Evolutionary conservation across 2,329 filamentous ascomycete species (phyloP), one percentile per base, ranked within the genome.

Genomic region (Curvularia hawaiiensis): DNA sequence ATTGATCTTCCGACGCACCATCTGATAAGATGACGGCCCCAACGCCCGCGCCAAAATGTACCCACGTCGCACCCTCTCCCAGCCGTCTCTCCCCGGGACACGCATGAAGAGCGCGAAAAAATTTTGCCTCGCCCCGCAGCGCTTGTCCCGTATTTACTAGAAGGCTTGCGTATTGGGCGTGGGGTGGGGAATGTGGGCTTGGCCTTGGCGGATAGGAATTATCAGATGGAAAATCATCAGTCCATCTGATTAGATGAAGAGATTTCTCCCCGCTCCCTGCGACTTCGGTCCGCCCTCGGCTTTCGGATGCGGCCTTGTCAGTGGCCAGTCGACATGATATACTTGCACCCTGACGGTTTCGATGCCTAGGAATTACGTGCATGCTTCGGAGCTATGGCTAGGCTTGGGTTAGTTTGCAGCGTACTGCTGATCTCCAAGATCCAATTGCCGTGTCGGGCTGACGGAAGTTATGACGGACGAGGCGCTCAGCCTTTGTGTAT

Each of bases 21-120:
- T 74, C 72, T 68, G 72, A 75, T 74, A 70, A 74, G 50, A 63
- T 62, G 52, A 56, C 54, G 59, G 58, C 40, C 24, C 24, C 40
- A 64, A 49, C 31, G 54, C 51, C 60, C 54, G 26, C 45, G 16
- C 35, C 35, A 16, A 35, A 35, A 35, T 4, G 33, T 38, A 18
- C 35, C 35, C 30, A 31, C 30, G 30, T 12, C 10, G 30, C 30
- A 12, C 30, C 16, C 52, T 46, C 35, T 14, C 3, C 22, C 40
- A 43, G 22, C 40, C 40, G 35, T 38, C 35, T 38, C 35, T 38
- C 35, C 35, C 35, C 35, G 35, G 16, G 38, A 20, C 54, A 57
- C 66, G 68, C 66, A 69, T 71, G 54, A 62, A 59, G 62, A 59
- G 67, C 58, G 63, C 54, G 67, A 63, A 68, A 63, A 65, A 66